Evolutionary conservation across 495 filamentous ascomycete species (phyloP), one percentile per base, ranked within the genome.

Genomic region (Apiosordaria backusii): DNA sequence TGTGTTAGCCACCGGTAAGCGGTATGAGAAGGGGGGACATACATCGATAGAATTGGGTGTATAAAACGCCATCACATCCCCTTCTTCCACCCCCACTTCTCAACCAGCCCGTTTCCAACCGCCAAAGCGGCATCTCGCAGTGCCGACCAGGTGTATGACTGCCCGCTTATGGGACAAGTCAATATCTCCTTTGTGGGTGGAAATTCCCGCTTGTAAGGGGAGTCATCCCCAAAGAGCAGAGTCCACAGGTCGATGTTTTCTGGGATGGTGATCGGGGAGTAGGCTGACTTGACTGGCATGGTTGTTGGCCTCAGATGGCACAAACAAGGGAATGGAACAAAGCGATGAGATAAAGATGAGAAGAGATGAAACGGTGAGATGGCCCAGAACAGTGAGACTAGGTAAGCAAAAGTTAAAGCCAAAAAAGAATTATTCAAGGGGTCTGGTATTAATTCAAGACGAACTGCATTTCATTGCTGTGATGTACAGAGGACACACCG

Each of bases 101-200:
- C 76, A 71, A 87, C 88, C 13, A 98, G 80, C 0, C 92, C 95
- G 60, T 87, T 86, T 25, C 92, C 95, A 71, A 98, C 96, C 23
- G 87, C 85, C 58, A 88, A 75, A 3, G 91, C 88, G 18, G 86
- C 83, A 45, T 79, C 79, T 65, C 85, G 88, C 27, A 91, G 75
- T 55, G 89, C 81, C n/a, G 82, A 79, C 78, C 86, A 95, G 63
- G 88, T 97, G 76, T 96, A 90, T 16, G 83, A 82, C 24, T 90
- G 88, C 50, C 83, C 79, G 0, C 90, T 92, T 58, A 90, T 85
- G 64, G 87, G 85, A 79, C 96, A 92, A 63, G 86, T 80, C 77
- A 91, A 92, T 72, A 97, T 90, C 63, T 90, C 92, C 50, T 74
- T 74, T 58, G 71, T 65, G 9, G 24, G 21, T n/a, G 71, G 66